Evolutionary conservation across 129 eudicot species (phyloP).

Genomic region (Flaveria robusta): DNA sequence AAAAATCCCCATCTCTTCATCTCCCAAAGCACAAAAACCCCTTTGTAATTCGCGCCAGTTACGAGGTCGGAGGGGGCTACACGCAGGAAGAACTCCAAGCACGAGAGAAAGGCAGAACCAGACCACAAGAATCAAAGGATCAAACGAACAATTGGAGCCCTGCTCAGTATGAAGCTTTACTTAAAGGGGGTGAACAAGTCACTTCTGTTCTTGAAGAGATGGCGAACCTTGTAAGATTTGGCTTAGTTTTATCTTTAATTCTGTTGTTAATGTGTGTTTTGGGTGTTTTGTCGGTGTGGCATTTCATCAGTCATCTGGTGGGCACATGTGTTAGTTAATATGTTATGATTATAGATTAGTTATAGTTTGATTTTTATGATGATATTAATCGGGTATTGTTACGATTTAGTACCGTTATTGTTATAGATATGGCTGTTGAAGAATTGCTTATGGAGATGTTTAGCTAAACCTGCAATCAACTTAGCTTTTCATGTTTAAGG

Average conservation of each 20-base stretch:
- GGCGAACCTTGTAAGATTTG: constrained; percentile 72
- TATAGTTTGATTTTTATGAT: constrained; percentile 1
- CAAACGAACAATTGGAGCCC: constrained; percentile 34
- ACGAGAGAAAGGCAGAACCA: constrained; percentile 25
- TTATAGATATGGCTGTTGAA: background rate
- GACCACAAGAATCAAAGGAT: constrained; percentile 17
- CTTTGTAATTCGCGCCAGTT: constrained; percentile 34
- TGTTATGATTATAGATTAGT: background rate
- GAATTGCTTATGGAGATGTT: background rate
- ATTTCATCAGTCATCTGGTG: too few species aligned
- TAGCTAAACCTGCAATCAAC: background rate
- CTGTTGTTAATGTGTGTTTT: background rate
- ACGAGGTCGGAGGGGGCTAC: constrained; percentile 63
- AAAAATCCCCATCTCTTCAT: constrained; percentile 14
- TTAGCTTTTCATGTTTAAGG: too few species aligned
- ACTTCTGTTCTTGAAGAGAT: constrained; percentile 94
- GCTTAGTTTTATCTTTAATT: background rate
- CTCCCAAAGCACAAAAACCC: constrained; percentile 21
- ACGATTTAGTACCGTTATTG: background rate
- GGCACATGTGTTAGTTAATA: background rate
- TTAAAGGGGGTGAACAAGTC: constrained; percentile 96
- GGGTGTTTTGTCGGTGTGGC: background rate
- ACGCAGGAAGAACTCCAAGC: constrained; percentile 52
- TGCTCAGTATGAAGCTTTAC: constrained; percentile 67
- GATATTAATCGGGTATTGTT: background rate